Base-by-base conservation (phyloP, 2,329 filamentous ascomycete genomes). In the Fusarium nygamai region DNA sequence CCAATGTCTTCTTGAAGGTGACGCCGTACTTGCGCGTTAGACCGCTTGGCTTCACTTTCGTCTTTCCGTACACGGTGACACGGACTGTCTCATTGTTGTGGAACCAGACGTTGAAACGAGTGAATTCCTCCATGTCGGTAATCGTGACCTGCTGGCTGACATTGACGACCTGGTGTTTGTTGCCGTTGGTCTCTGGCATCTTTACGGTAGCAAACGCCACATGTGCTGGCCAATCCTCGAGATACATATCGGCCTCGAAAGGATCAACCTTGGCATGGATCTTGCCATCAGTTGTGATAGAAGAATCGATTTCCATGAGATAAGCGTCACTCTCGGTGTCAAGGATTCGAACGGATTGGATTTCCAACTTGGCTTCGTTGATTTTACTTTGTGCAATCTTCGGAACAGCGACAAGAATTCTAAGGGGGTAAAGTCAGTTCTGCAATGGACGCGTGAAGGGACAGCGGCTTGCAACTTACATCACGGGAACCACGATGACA, bases 351-450 rank as follows among this genome's bases (percentile, higher is more conserved):
- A 91, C 86, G 67, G 84, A 82, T 76, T 89, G 83, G 70, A 91
- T 84, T 19, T 83, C 82, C 54, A 91, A 85, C 63, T 84, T 79
- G 71, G 89, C 88, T 11, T 84, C 80, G 76, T 91, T 84, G 69
- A 91, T 81, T 81, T 88, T 89, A 62, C 82, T 68, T 80, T 91
- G 89, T 39, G 88, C 88, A 66, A 91, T 87, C 75, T 85, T 87
- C 64, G 88, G 88, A 36, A 91, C 83, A 44, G 81, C 86, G 53
- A 90, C 88, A 61, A 90, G 86, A 78, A 91, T 85, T 76, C 89
- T 91, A 71, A 57, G 48, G 36, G 44, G 44, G 33, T 34, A 58
- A 41, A 12, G 72, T 78, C 20, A 78, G 67, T 48, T 31, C 41
- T 31, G 31, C 31, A 39, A 41, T 27, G 33, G 34, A 34, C 31